Percentiles rank a stretch among this genome's conserved stretches.
Evolutionary conservation across 345 rosid species (phyloP).

Genomic region (Zanthoxylum bungeanum): DNA sequence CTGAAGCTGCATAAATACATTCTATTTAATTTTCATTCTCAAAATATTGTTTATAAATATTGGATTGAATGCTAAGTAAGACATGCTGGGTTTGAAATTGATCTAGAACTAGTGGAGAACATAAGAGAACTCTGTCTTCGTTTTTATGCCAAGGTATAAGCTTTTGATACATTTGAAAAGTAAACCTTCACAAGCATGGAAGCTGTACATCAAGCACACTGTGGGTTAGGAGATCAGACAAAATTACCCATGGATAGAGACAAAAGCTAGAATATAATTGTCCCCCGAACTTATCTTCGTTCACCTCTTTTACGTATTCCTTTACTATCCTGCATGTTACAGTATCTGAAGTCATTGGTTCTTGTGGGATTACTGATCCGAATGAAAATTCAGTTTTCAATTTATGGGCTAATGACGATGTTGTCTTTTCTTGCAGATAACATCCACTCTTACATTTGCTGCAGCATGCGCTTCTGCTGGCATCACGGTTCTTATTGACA

Average conservation of each 20-base stretch:
- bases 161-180: not conserved
- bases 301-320: not conserved
- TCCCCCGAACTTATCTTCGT: not conserved
- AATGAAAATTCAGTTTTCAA: not conserved
- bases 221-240: not conserved
- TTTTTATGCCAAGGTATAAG: not conserved
- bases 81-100: not conserved
- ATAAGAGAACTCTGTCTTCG: too few species aligned
- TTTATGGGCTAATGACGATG: not conserved
- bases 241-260: not conserved
- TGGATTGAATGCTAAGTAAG: not conserved
- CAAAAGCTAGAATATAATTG: not conserved
- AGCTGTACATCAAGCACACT: too few species aligned
- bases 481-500: constrained; percentile 77
- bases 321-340: not conserved
- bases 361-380: not conserved
- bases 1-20: not conserved
- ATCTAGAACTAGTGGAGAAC: not conserved
- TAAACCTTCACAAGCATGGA: not conserved
- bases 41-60: not conserved
- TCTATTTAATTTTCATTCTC: not conserved
- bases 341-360: not conserved
- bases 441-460: constrained; percentile 69
- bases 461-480: constrained; percentile 87
- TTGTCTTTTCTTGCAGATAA: constrained; percentile 44